phyloP scores from a whole-genome alignment of 805 yeast genomes.

The Grigorovia yakushimaensis region DNA sequence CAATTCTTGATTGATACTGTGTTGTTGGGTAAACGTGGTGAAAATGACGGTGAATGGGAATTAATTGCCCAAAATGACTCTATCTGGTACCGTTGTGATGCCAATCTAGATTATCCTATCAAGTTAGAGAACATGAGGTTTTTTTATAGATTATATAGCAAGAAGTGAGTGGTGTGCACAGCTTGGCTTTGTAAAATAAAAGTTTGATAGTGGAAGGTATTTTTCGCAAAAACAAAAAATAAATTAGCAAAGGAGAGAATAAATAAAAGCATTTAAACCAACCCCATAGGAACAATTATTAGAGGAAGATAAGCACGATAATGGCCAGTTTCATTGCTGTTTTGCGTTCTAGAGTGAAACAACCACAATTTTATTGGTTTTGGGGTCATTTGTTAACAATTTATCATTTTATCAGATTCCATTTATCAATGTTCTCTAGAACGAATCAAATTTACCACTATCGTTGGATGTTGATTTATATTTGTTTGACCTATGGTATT shows the following conservation, averaged over 20 bases:
- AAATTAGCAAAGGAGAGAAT: neutral
- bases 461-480: slow-evolving; percentile 37
- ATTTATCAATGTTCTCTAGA: slow-evolving; percentile 35
- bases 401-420: slow-evolving; percentile 33
- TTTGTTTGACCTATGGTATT: slow-evolving; percentile 50
- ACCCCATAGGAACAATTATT: too few relatives aligned
- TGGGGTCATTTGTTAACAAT: slow-evolving; percentile 45
- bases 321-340: slow-evolving; percentile 14
- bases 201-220: neutral
- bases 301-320: neutral
- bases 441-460: slow-evolving; percentile 30
- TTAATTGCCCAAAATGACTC: slow-evolving; percentile 59
- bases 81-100: slow-evolving; percentile 64
- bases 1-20: slow-evolving; percentile 71
- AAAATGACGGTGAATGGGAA: slow-evolving; percentile 55
- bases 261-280: too few relatives aligned
- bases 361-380: slow-evolving; percentile 65
- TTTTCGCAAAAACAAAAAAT: too few relatives aligned
- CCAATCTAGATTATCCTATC: slow-evolving; percentile 47
- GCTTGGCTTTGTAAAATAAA: neutral
- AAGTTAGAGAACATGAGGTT: slow-evolving; percentile 83
- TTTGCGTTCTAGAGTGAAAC: slow-evolving; percentile 23
- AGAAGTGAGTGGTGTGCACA: slow-evolving; percentile 25
- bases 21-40: slow-evolving; percentile 42
- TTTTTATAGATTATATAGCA: slow-evolving; percentile 65